Evolutionary conservation across 257 asterid species (phyloP), one percentile per base, ranked within the genome.

Genomic region (Buddleja alternifolia): DNA sequence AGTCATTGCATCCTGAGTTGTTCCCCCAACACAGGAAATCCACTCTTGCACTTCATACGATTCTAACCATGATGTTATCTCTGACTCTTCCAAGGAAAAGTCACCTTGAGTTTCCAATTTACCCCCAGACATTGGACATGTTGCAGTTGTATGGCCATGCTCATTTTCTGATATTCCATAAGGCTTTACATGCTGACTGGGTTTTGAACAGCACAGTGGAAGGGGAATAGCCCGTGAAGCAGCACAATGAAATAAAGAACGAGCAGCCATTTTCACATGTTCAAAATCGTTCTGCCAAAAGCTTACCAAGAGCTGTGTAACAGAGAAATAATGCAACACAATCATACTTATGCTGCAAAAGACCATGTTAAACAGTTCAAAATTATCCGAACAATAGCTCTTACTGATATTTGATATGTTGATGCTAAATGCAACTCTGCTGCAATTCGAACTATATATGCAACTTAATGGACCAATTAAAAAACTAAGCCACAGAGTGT

Each of bases 201-300:
- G 57, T 61, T 81, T 82, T 74, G 80, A 68, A 77, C 77, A 20
- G 73, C 80, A 68, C 11, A 90, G 76, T 46, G 90, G 88, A 75
- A 37, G 76, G n/a, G 99, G 99, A 71, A 90, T 84, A 68, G 96
- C 87, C 67, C 99, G 90, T 41, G 99, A 88, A 75, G 96, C 99
- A 75, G 97, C 95, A 83, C 97, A 93, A 23, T 93, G 97, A 74
- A 93, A 93, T 73, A 93, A 81, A 71, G 99, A 88, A 59, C 96
- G 97, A 70, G 99, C 97, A 76, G 97, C 96, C 97, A 93, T 87
- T 80, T 83, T 88, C 66, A 93, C 95, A 77, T 90, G 99, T 73
- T 93, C 97, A 60, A 80, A 80, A 75, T 93, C 96, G 42, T 86
- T 86, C 87, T 88, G 97, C 99, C 99, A 93, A 77, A 90, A 93